phyloP scores from a whole-genome alignment of 331 rosid species.

The Quercus lobata region DNA sequence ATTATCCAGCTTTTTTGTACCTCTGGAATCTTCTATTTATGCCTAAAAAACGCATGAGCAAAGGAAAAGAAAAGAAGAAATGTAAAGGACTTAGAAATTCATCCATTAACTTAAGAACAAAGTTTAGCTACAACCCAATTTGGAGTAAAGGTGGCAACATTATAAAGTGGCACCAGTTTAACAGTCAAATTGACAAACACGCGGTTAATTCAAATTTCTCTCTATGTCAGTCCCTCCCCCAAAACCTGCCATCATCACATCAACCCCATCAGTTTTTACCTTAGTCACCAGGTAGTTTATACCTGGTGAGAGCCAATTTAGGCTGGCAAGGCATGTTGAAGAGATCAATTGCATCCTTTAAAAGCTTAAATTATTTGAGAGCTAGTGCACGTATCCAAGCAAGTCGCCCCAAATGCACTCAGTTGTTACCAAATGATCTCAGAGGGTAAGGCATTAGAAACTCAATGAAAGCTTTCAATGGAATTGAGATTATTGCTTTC shows the following conservation, averaged over 20 bases:
- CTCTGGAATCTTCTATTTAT: background rate
- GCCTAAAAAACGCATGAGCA: background rate
- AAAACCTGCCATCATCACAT: too few relatives aligned
- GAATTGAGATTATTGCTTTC: slow-evolving; percentile 40
- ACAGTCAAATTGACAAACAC: too few relatives aligned
- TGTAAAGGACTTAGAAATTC: background rate
- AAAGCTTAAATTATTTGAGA: slow-evolving; percentile 44
- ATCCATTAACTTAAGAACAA: background rate
- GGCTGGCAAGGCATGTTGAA: slow-evolving; percentile 46
- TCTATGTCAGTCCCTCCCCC: too few relatives aligned
- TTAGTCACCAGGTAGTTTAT: too few relatives aligned
- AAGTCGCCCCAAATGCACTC: slow-evolving; percentile 48
- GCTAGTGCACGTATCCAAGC: slow-evolving; percentile 39
- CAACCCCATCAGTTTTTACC: too few relatives aligned
- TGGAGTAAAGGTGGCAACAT: too few relatives aligned
- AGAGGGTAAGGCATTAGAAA: slow-evolving; percentile 78
- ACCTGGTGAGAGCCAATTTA: slow-evolving; percentile 10
- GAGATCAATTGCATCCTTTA: slow-evolving; percentile 56
- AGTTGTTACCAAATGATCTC: slow-evolving; percentile 75
- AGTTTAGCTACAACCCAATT: too few relatives aligned
- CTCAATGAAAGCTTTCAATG: slow-evolving; percentile 69
- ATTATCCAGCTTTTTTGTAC: background rate
- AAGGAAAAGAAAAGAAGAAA: background rate
- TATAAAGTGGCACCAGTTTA: too few relatives aligned
- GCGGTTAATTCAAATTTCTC: too few relatives aligned